Conservation (phyloP, 305 asterid species). For the Solanum chacoense region DNA sequence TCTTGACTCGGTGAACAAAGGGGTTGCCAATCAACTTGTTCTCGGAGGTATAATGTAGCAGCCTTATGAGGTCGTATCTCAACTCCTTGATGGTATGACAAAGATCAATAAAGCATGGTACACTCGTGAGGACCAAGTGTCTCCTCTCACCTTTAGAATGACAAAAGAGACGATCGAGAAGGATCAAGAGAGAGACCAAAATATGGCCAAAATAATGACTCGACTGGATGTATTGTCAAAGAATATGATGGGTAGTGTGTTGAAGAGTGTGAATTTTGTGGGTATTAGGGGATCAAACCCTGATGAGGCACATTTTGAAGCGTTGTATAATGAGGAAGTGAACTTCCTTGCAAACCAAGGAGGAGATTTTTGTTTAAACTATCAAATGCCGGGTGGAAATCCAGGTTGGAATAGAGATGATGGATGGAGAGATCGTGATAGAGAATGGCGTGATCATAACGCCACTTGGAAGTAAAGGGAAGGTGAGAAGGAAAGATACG, state of each 20-base stretch:
- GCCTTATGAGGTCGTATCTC: background rate
- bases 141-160: background rate
- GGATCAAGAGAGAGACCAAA: background rate
- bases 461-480: background rate
- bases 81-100: background rate
- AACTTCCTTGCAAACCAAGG: background rate
- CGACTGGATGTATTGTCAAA: no score
- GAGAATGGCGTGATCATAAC: background rate
- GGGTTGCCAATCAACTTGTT: background rate
- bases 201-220: background rate
- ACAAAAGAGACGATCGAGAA: no score
- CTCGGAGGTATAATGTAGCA: background rate
- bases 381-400: background rate
- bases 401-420: background rate
- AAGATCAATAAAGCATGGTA: background rate
- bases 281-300: background rate
- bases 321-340: background rate
- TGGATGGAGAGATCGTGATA: background rate
- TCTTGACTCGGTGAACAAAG: background rate
- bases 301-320: background rate
- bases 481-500: background rate
- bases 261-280: background rate
- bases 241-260: background rate
- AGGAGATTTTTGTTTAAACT: background rate
- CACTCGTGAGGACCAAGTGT: background rate